Evolutionary conservation across 176 grass and related monocot species (phyloP).

Genomic region (Paspalum notatum): DNA sequence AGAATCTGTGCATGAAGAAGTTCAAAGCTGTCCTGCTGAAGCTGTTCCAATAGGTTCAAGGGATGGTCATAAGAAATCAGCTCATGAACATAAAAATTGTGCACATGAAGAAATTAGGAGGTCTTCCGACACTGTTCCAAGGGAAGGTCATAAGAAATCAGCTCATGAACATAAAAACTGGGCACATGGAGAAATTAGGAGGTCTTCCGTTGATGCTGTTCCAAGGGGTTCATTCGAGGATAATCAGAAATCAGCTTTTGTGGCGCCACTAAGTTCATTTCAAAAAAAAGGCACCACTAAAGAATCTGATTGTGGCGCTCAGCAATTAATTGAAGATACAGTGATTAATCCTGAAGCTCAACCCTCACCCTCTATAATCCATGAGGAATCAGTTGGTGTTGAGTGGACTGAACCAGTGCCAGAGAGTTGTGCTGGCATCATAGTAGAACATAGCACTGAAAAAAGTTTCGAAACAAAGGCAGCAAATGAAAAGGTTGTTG

Average conservation of each 20-base stretch:
- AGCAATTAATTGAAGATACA: too few species aligned
- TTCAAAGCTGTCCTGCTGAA: conserved; percentile 30
- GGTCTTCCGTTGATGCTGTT: conserved; percentile 23
- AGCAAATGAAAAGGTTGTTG: conserved; percentile 27
- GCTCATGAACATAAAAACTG: conserved; percentile 37
- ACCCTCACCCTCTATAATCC: too few species aligned
- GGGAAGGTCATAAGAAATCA: conserved; percentile 12
- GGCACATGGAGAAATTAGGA: conserved; percentile 42
- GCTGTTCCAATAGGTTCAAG: not conserved
- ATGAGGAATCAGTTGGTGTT: too few species aligned
- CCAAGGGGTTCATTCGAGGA: conserved; percentile 6
- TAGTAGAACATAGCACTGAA: too few species aligned
- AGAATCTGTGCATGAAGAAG: conserved; percentile 44
- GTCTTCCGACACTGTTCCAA: conserved; percentile 22
- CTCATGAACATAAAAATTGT: conserved; percentile 37
- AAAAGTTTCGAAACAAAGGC: too few species aligned
- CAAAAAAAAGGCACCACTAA: too few species aligned
- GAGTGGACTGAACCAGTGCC: too few species aligned
- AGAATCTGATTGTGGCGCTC: too few species aligned
- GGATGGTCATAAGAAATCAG: conserved; percentile 23
- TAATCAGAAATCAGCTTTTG: conserved; percentile 9
- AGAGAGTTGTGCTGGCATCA: too few species aligned
- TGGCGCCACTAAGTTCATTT: too few species aligned
- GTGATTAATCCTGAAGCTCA: too few species aligned
- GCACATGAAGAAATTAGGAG: conserved; percentile 41